Percentiles rank a stretch among this genome's conserved stretches.
These are phyloP conservation scores for Teratosphaeria viscida DNA, from an alignment of 2,329 filamentous ascomycete genomes.

Conservation along the genomic window DNA sequence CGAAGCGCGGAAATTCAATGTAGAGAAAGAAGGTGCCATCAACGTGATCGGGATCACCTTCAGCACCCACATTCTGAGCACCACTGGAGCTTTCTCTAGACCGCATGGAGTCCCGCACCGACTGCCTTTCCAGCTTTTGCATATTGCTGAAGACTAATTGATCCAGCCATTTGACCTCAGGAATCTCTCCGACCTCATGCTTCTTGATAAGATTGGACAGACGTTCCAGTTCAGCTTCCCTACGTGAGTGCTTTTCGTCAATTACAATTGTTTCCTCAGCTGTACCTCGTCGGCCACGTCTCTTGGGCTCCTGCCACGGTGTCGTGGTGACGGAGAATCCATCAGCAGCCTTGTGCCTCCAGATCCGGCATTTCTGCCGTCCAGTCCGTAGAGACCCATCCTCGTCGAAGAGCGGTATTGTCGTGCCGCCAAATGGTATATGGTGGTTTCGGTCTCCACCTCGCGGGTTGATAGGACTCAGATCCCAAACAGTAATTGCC, in stretches of 20 bases:
- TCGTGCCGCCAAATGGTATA: constrained; percentile 89
- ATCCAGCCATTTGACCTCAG: constrained; percentile 88
- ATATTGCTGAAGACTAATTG: constrained; percentile 85
- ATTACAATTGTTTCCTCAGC: constrained; percentile 52
- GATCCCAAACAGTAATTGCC: constrained; percentile 90
- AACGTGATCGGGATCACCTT: constrained; percentile 33
- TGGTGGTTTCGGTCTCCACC: constrained; percentile 64
- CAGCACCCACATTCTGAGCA: constrained; percentile 21
- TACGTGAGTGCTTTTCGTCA: constrained; percentile 23
- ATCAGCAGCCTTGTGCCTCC: constrained; percentile 74
- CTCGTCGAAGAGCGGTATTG: constrained; percentile 79
- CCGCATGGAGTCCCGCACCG: constrained; percentile 28
- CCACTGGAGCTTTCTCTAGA: constrained; percentile 3
- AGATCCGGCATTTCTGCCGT: constrained; percentile 78
- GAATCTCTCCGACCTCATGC: constrained; percentile 95
- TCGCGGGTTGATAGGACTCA: constrained; percentile 66
- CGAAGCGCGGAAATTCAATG: constrained; percentile 85
- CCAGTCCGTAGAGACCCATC: constrained; percentile 89
- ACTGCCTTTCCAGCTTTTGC: constrained; percentile 50
- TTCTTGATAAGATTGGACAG: constrained; percentile 89
- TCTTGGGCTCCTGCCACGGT: constrained; percentile 54
- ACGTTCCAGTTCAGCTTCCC: constrained; percentile 67
- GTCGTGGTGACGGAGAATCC: constrained; percentile 72
- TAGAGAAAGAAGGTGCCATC: constrained; percentile 70
- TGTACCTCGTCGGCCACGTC: constrained; percentile 37